These are phyloP conservation scores for Capsella rubella DNA, from an alignment of 441 rosid genomes.

Conservation along the genomic window DNA sequence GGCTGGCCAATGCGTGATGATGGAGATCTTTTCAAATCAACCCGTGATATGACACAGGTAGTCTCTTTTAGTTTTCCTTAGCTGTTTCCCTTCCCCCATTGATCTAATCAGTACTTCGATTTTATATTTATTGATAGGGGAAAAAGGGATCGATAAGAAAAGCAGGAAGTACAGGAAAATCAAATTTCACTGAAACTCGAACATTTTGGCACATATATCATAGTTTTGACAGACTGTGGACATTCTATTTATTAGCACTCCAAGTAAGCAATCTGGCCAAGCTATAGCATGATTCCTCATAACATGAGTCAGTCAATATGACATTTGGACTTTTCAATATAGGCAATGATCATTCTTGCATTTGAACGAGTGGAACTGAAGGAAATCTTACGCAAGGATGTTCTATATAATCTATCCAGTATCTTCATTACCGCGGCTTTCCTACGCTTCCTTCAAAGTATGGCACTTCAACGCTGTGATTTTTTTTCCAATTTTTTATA, in stretches of 20 bases:
- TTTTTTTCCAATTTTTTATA: neutral
- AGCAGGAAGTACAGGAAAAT: conserved; percentile 84
- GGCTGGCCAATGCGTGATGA: conserved; percentile 99
- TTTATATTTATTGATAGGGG: conserved; percentile 58
- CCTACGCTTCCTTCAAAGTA: conserved; percentile 93
- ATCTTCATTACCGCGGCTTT: conserved; percentile 94
- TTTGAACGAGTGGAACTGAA: conserved; percentile 68
- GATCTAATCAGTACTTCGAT: conserved; percentile 28
- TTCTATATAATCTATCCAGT: conserved; percentile 78
- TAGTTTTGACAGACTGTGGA: conserved; percentile 96
- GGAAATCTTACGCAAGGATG: conserved; percentile 66
- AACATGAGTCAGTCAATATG: conserved; percentile 28
- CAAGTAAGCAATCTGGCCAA: conserved; percentile 64
- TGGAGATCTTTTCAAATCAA: conserved; percentile 92
- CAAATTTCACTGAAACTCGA: conserved; percentile 89
- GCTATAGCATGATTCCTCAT: conserved; percentile 9
- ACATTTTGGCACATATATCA: conserved; percentile 97
- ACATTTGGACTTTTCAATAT: conserved; percentile 42
- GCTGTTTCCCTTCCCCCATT: conserved; percentile 31
- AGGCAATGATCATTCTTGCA: conserved; percentile 92
- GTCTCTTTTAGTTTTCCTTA: conserved; percentile 30
- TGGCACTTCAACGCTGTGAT: conserved; percentile 33
- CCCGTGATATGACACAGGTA: conserved; percentile 64
- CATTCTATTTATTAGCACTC: conserved; percentile 86
- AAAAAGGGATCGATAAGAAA: conserved; percentile 55